These are phyloP conservation scores for Solanum pimpinellifolium DNA, from an alignment of 257 asterid genomes.

Conservation along the genomic window DNA sequence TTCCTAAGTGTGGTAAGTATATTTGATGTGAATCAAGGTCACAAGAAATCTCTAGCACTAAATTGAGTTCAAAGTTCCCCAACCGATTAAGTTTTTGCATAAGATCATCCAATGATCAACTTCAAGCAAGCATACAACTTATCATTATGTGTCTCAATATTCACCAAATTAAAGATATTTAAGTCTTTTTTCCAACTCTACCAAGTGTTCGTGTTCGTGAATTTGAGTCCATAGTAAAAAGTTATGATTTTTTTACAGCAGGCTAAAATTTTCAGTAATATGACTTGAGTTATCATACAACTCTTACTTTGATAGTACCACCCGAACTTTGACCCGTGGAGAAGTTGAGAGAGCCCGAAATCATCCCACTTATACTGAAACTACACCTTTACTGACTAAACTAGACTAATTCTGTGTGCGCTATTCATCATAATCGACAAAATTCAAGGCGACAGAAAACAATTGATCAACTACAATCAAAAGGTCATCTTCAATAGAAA, in stretches of 20 bases:
- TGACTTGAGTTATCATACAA: not conserved
- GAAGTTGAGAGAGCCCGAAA: not conserved
- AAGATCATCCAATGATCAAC: not conserved
- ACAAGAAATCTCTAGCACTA: not conserved
- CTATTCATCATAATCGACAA: not conserved
- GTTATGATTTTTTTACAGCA: not conserved
- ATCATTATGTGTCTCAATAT: not conserved
- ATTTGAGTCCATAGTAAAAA: not conserved
- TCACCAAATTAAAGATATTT: not conserved
- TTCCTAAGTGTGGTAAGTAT: not conserved
- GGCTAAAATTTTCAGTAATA: not conserved
- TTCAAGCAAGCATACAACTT: not conserved
- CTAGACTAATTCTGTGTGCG: not conserved
- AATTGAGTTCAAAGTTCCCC: not conserved
- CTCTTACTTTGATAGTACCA: not conserved
- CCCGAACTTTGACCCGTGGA: not conserved
- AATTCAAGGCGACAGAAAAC: not conserved
- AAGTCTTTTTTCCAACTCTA: not conserved
- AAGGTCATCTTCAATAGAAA: not conserved
- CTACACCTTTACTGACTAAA: not conserved
- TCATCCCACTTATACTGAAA: not conserved
- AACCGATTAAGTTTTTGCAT: not conserved
- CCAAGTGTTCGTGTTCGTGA: not conserved
- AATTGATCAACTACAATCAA: not conserved
- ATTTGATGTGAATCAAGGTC: not conserved